Evolutionary conservation across 768 basidiomycete genomes (phyloP), one percentile per base, ranked within the genome.

Genomic region (Lactarius trivialis): DNA sequence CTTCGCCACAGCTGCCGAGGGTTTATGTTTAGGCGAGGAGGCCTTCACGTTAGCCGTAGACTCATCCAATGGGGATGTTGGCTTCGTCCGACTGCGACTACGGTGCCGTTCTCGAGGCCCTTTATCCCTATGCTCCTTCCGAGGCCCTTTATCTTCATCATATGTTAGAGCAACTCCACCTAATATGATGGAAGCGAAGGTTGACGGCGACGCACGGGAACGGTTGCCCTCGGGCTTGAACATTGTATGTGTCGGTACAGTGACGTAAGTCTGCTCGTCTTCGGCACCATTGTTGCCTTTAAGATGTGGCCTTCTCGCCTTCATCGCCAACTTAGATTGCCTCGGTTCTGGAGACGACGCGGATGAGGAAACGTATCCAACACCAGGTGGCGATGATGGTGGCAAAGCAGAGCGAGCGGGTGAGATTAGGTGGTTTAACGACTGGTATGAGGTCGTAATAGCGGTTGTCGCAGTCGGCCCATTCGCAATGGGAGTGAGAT

Each of bases 401-500:
- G 71, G 71, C 7, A 70, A 60, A 17, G 63, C 67, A 37, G 68
- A 64, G 15, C 64, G 67, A 24, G 68, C 54, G 11, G 64, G 64
- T 4, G 71, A 68, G 7, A 74, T 83, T 8, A 91, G 76, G 66
- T 82, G 85, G 69, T 81, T 81, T 32, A 90, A 76, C 7, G 85
- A 83, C 63, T 90, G 89, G 65, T 89, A 90, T 0, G 86, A 85
- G 2, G 89, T 91, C 0, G 89, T 91, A 69, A 91, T 91, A 2
- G 89, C 89, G 17, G 89, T 90, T 0, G 89, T 91, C 14, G 84
- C 89, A n/a, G 88, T 85, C 3, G 86, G 75, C 0, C 89, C 88
- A 69, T 91, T 91, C n/a, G 86, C 87, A 50, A 87, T 89, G 2
- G 90, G 89, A 17, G 82, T 86, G 12, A 90, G 73, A 70, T 85